Base-by-base conservation (phyloP, 768 basidiomycete species). In the Lentinus brumalis region DNA sequence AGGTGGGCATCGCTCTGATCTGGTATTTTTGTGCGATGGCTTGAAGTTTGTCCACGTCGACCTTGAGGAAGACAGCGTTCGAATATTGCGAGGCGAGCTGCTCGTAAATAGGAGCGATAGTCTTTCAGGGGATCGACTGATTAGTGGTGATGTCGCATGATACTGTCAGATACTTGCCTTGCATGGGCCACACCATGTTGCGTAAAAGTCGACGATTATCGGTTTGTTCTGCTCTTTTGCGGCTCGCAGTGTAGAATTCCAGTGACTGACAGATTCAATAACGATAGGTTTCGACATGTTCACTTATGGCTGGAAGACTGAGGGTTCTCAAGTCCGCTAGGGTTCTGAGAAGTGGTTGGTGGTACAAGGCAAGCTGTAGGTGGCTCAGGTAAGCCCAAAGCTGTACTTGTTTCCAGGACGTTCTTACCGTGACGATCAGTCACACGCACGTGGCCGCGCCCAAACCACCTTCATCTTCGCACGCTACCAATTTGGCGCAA, bases 111-210 rank as follows among this genome's bases (percentile, higher is more conserved):
- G 53, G 53, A 16, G 53, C 53, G 31, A 55, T 55, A 12, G 40
- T 41, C 41, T 55, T 3, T 15, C 29, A 9, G 40, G 11, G 40
- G 3, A 31, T 14, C 16, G 16, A 12, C 16, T 26, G 29, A 10
- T 32, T 10, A 32, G 16, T 16, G 50, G 15, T n/a, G 10, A 5
- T 38, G 18, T 31, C 11, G 1, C 15, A 21, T 40, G 18, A 9
- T 32, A 18, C 7, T 41, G 52, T 3, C 3, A 10, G 31, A 1
- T 12, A 30, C 42, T 12, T 15, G 45, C 53, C 53, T 55, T 55
- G 53, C 53, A 55, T 26, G 53, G 53, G 10, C 42, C 53, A 30
- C 53, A 55, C 53, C 53, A 55, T 30, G 53, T 55, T 30, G 53
- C 53, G 41, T 45, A 55, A n/a, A 55, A 55, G 42, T 55, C 53